Percentiles rank a stretch among this genome's conserved stretches.
phyloP scores from a whole-genome alignment of 1,284 basidiomycete species.

The Cutaneotrichosporon cavernicola region DNA sequence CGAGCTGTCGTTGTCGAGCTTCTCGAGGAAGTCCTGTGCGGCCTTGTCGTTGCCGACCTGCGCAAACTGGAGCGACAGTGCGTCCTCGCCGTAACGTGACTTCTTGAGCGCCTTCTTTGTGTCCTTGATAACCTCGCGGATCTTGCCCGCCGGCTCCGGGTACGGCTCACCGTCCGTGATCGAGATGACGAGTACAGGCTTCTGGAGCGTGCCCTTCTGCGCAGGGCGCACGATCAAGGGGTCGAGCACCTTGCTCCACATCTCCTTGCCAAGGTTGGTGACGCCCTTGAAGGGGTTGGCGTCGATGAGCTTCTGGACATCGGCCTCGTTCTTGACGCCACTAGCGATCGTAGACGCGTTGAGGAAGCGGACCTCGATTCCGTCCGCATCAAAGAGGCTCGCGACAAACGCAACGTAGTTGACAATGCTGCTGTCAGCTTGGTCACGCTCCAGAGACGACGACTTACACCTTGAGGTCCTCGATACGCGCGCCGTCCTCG shows the following conservation, averaged over 20 bases:
- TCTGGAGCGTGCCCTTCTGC: slow-evolving; percentile 44
- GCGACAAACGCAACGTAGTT: slow-evolving; percentile 17
- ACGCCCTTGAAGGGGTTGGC: slow-evolving; percentile 30
- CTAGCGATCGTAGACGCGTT: slow-evolving; percentile 53
- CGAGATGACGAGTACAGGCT: slow-evolving; percentile 54
- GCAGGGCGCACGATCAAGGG: slow-evolving; percentile 54
- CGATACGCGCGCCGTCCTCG: slow-evolving; percentile 50
- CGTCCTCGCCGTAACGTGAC: slow-evolving; percentile 19
- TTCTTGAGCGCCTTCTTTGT: slow-evolving; percentile 17
- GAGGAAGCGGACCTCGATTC: slow-evolving; percentile 53
- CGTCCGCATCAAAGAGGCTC: slow-evolving; percentile 55
- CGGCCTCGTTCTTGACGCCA: slow-evolving; percentile 48
- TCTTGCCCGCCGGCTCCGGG: slow-evolving; percentile 15
- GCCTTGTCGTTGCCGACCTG: slow-evolving; percentile 22
- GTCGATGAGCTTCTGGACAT: slow-evolving; percentile 20
- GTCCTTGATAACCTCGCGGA: slow-evolving; percentile 17
- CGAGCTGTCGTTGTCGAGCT: slow-evolving; percentile 20
- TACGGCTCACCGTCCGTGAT: slow-evolving; percentile 45
- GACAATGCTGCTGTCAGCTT: slow-evolving; percentile 30
- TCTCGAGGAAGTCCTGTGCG: slow-evolving; percentile 20
- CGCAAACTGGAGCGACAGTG: slow-evolving; percentile 18
- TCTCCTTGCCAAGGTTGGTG: slow-evolving; percentile 34
- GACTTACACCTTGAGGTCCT: slow-evolving; percentile 51
- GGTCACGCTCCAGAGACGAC: not conserved
- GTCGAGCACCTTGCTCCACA: slow-evolving; percentile 52